Conservation (phyloP, 176 grass and related monocot species). For the Alloteropsis semialata region DNA sequence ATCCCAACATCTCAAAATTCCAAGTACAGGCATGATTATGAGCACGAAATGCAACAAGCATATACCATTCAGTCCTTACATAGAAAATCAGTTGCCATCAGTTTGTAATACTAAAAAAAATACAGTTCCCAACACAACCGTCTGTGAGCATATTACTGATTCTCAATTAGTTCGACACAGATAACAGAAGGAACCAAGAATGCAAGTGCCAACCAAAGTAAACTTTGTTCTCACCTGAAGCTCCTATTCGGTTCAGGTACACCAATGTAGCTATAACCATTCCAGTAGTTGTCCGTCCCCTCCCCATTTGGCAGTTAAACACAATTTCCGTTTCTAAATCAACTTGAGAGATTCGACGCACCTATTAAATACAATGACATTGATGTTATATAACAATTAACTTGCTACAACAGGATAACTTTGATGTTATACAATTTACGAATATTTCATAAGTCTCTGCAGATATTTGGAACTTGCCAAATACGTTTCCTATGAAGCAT, state of each 20-base stretch:
- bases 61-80: constrained; percentile 18
- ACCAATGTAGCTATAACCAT: constrained; percentile 99
- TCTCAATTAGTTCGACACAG: constrained; percentile 10
- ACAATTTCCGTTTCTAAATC: constrained; percentile 92
- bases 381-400: background rate
- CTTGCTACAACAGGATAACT: background rate
- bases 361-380: constrained; percentile 58
- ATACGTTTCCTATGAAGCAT: background rate
- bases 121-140: constrained; percentile 12
- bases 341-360: constrained; percentile 76
- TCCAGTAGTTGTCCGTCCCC: constrained; percentile 94
- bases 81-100: constrained; percentile 30
- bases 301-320: constrained; percentile 99
- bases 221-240: constrained; percentile 58
- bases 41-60: background rate
- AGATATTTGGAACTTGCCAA: constrained; percentile 3
- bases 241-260: constrained; percentile 91
- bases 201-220: background rate
- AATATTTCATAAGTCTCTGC: background rate
- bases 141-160: constrained; percentile 2
- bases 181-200: constrained; percentile 15
- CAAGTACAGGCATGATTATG: constrained; percentile 24
- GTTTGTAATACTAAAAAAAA: constrained; percentile 14
- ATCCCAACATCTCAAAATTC: background rate
- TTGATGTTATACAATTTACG: constrained; percentile 5